These are phyloP conservation scores for Eucalyptus pauciflora DNA, from an alignment of 345 rosid species.

Conservation along the genomic window DNA sequence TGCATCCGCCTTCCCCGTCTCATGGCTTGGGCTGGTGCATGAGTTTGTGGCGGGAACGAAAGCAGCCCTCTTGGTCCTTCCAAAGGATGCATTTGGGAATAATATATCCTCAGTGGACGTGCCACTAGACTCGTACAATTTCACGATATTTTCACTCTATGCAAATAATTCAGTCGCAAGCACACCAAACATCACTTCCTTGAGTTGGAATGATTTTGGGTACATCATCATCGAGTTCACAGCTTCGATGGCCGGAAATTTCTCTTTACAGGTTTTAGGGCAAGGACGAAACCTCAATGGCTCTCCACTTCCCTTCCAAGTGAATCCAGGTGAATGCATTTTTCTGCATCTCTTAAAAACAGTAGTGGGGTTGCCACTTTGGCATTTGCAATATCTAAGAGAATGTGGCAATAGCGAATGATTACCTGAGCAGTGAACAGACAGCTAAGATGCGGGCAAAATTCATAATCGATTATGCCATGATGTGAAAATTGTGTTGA, in stretches of 20 bases:
- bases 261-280: constrained; percentile 37
- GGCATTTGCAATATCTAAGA: not conserved
- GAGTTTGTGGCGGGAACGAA: constrained; percentile 55
- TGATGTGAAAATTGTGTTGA: not conserved
- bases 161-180: constrained; percentile 41
- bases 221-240: constrained; percentile 39
- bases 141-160: constrained; percentile 21
- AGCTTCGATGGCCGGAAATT: constrained; percentile 41
- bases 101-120: constrained; percentile 32
- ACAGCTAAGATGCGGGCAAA: not conserved
- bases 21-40: constrained; percentile 60
- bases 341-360: not conserved
- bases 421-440: not conserved
- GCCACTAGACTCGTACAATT: constrained; percentile 26
- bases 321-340: constrained; percentile 54
- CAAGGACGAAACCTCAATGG: constrained; percentile 53
- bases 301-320: constrained; percentile 54
- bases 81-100: constrained; percentile 88
- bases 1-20: constrained; percentile 51
- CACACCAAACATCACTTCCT: constrained; percentile 18
- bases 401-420: not conserved
- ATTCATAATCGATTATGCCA: not conserved
- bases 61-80: constrained; percentile 46
- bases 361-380: not conserved
- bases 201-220: constrained; percentile 49